phyloP scores from a whole-genome alignment of 2,329 filamentous ascomycete species.

The Botryotinia convoluta region DNA sequence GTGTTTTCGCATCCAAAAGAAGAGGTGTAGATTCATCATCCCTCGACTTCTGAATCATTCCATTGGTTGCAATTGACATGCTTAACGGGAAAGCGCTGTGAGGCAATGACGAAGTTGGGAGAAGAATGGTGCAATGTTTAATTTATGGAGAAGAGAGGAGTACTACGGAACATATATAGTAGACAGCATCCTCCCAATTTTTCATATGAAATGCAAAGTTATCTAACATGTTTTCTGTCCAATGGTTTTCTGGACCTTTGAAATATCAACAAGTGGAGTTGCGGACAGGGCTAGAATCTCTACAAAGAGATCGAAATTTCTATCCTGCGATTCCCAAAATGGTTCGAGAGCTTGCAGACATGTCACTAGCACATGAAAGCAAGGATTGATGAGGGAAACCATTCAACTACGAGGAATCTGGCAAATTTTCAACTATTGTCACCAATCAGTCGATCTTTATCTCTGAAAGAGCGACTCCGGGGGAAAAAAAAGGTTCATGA shows the following conservation, averaged over 20 bases:
- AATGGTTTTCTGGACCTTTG: neutral
- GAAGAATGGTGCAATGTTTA: neutral
- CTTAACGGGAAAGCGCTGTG: neutral
- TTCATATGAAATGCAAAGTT: neutral
- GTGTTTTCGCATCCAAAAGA: neutral
- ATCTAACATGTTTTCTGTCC: neutral
- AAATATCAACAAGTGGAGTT: neutral
- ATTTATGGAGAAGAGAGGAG: neutral
- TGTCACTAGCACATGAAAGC: neutral
- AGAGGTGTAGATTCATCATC: slow-evolving; percentile 1
- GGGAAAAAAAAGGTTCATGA: neutral
- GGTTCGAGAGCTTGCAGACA: neutral
- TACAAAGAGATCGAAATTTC: too few relatives aligned
- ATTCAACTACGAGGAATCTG: neutral
- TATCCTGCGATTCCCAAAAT: neutral
- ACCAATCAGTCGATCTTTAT: neutral
- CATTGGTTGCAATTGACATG: neutral
- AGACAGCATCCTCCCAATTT: neutral
- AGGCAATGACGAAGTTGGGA: neutral
- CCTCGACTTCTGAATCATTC: too few relatives aligned
- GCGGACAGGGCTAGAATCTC: neutral
- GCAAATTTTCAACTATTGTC: neutral
- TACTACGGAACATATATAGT: neutral
- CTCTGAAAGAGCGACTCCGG: neutral
- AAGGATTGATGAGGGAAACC: neutral